A percentile compares a stretch with the other conserved stretches of the same genome.
phyloP scores from a whole-genome alignment of 352 stramenopile species.

The Globisporangium paroecandrum region DNA sequence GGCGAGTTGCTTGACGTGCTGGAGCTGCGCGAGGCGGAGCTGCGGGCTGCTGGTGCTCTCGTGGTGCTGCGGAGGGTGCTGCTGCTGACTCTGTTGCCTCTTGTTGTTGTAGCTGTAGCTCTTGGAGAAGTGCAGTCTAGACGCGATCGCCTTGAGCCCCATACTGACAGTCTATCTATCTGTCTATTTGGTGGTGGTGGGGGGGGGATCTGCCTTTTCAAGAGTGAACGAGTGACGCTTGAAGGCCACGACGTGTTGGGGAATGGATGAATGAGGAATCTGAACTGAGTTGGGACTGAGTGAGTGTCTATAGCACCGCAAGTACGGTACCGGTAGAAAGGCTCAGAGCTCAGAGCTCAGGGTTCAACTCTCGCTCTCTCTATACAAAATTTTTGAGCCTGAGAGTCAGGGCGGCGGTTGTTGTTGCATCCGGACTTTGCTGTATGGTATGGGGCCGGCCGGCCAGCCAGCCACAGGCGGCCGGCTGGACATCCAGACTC shows the following conservation, averaged over 20 bases:
- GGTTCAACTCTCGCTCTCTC: background rate
- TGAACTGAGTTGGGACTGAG: background rate
- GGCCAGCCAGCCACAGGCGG: background rate
- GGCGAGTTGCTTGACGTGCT: conserved; percentile 36
- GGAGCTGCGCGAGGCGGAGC: conserved; percentile 22
- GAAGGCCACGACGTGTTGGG: background rate
- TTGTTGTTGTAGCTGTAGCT: background rate
- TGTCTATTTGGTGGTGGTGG: background rate
- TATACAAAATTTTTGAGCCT: background rate
- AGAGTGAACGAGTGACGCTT: background rate
- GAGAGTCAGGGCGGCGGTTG: too few relatives aligned
- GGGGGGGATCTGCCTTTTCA: background rate
- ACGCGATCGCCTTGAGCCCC: conserved; percentile 11
- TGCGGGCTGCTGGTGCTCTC: conserved; percentile 16
- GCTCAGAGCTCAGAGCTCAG: background rate
- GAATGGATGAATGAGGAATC: background rate
- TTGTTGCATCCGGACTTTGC: too few relatives aligned
- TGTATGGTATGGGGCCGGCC: background rate
- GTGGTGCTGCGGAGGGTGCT: background rate
- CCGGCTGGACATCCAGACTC: background rate
- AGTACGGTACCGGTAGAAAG: background rate
- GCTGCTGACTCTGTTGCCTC: background rate
- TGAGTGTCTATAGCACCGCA: background rate
- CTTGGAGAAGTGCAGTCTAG: conserved; percentile 8
- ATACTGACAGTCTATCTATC: background rate